Evolutionary conservation across 2,329 filamentous ascomycete species (phyloP).

Genomic region (Metarhizium rileyi): DNA sequence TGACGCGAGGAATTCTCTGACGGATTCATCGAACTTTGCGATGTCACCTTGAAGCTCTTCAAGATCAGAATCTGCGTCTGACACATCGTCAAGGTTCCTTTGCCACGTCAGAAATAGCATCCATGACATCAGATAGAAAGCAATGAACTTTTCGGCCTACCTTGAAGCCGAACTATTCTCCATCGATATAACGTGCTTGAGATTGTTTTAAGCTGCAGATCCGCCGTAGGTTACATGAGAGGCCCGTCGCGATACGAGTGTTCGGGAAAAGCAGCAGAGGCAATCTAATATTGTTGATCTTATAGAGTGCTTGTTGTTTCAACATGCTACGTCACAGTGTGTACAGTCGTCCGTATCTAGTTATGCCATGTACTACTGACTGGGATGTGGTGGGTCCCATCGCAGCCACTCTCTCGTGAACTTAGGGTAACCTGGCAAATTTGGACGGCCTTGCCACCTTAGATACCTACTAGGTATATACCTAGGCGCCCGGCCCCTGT

Average conservation of each 20-base stretch:
- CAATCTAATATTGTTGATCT: background rate
- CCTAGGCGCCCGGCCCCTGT: too few relatives aligned
- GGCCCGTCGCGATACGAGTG: too few relatives aligned
- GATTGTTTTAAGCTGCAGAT: background rate
- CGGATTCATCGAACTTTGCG: constrained; percentile 31
- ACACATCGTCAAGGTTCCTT: constrained; percentile 18
- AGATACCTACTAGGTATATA: too few relatives aligned
- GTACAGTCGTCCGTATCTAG: too few relatives aligned
- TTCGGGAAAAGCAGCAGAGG: background rate
- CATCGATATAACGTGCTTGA: background rate
- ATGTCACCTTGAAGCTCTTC: constrained; percentile 34
- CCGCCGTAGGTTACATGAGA: background rate
- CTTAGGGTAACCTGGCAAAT: too few relatives aligned
- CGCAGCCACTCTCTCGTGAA: too few relatives aligned
- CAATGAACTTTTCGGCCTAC: background rate
- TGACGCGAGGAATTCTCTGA: constrained; percentile 29
- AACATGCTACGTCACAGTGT: too few relatives aligned
- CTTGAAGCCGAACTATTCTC: background rate
- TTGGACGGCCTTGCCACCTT: too few relatives aligned
- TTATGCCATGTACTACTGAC: too few relatives aligned
- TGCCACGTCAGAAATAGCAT: background rate
- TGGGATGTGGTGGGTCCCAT: too few relatives aligned
- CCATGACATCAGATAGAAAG: background rate
- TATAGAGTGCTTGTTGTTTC: background rate
- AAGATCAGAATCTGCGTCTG: constrained; percentile 35